Base-by-base conservation (phyloP, 106 monocot genomes). In the Vanilla planifolia region DNA sequence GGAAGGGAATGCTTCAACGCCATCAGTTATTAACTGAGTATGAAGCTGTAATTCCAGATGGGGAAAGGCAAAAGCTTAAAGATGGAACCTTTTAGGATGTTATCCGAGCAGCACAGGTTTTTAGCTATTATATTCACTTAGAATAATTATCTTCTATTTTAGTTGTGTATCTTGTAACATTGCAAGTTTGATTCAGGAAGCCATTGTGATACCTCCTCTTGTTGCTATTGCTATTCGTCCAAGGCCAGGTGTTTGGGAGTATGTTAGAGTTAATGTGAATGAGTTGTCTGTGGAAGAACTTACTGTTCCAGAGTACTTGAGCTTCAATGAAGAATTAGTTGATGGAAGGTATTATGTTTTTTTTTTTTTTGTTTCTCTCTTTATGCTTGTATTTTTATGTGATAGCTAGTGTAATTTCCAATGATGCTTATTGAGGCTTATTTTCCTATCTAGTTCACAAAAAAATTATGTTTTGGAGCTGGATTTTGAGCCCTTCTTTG, bases 291-390 rank as follows among this genome's bases (percentile, higher is more conserved):
- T 88, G 13, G 83, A 88, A 33, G 73, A 81, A 42, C 27, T 93
- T 30, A 81, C 43, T 25, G 72, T 93, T 41, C 68, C 88, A 0
- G 84, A 81, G 51, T 93, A 93, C 76, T 50, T 93, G 59, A 77
- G 81, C 27, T 93, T 93, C 68, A 93, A 93, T 76, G 92, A 93
- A 48, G 78, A 84, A 59, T 88, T 93, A 66, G 79, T 76, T 23
- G 76, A 88, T 40, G 88, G 60, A 47, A 63, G 80, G 92, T 88
- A 58, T n/a, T 43, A n/a, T n/a, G n/a, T n/a, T n/a, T n/a, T n/a
- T n/a, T n/a, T n/a, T n/a, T n/a, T n/a, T n/a, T n/a, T n/a, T n/a
- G n/a, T n/a, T n/a, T n/a, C n/a, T n/a, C n/a, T n/a, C n/a, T 60
- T 60, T 52, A 46, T 16, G 4, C 4, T 46, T 16, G 4, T 7